These are phyloP conservation scores for Corynespora cassiicola DNA, from an alignment of 2,329 filamentous ascomycete species.

Conservation along the genomic window DNA sequence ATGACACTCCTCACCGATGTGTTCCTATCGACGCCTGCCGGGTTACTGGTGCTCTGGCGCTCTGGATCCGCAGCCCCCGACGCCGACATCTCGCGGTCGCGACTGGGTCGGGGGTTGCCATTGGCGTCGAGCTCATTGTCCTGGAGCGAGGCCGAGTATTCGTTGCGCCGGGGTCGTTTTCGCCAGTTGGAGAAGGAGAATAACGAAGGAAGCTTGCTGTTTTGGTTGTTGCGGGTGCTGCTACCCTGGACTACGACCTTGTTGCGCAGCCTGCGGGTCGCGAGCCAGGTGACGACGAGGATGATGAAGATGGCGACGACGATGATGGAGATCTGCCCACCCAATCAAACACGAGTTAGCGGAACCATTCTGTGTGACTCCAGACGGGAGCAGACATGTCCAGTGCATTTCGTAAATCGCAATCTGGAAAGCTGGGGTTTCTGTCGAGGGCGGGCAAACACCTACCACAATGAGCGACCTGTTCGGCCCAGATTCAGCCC, in stretches of 20 bases:
- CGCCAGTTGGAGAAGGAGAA: constrained; percentile 38
- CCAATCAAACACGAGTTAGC: constrained; percentile 8
- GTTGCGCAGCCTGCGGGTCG: constrained; percentile 30
- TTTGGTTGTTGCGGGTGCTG: constrained; percentile 15
- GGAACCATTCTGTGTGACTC: not conserved
- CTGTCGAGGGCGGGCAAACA: constrained; percentile 5
- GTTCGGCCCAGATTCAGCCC: constrained; percentile 24
- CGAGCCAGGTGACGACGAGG: constrained; percentile 38
- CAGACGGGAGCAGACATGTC: not conserved
- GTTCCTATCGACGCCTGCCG: constrained; percentile 72
- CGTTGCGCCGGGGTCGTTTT: constrained; percentile 32
- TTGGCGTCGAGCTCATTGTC: constrained; percentile 37
- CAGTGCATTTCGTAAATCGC: no score
- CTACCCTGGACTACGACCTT: no score
- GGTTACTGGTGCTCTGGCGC: constrained; percentile 29
- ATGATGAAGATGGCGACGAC: constrained; percentile 36
- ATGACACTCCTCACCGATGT: constrained; percentile 92
- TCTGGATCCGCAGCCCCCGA: constrained; percentile 26
- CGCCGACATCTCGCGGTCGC: constrained; percentile 37
- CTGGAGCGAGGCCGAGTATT: constrained; percentile 42
- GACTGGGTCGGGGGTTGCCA: constrained; percentile 27
- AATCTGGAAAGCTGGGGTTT: not conserved
- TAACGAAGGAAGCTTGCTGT: constrained; percentile 37
- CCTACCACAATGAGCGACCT: constrained; percentile 38
- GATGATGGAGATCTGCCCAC: constrained; percentile 33